Evolutionary conservation across 208 protist species (phyloP).

Genomic region (Borovskyia barvae): DNA sequence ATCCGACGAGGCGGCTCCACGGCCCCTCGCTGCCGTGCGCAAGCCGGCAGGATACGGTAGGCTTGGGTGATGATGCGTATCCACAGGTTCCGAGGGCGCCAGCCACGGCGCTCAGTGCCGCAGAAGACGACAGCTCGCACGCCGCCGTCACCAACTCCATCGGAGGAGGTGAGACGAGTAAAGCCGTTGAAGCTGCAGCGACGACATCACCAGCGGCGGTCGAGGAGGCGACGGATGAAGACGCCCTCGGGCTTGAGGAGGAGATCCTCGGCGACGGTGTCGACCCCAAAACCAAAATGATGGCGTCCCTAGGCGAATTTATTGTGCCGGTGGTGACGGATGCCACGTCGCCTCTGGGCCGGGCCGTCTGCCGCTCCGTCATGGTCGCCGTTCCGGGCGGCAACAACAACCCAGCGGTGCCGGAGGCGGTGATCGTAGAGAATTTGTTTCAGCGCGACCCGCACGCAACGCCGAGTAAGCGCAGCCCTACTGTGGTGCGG

Average conservation of each 20-base stretch:
- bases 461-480: conserved; percentile 3
- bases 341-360: conserved; percentile 11
- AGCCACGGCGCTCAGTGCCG: not conserved
- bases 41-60: not conserved
- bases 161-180: too few species aligned
- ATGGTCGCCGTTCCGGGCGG: conserved; percentile 21
- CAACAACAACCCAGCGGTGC: conserved; percentile 25
- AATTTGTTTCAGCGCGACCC: conserved; percentile 25
- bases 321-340: conserved; percentile 29
- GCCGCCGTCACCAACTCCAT: not conserved
- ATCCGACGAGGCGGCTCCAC: conserved; percentile 1
- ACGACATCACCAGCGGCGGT: not conserved
- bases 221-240: not conserved
- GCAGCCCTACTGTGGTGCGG: conserved; percentile 1
- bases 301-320: conserved; percentile 37
- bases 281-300: conserved; percentile 23
- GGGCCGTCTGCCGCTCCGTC: conserved; percentile 23
- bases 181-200: too few species aligned
- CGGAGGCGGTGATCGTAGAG: conserved; percentile 31
- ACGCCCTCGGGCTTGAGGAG: not conserved
- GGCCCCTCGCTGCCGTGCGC: conserved; percentile 4
- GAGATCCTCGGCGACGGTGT: conserved; percentile 1
- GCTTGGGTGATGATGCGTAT: not conserved
- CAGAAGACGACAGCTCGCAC: too few species aligned
- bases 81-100: not conserved